Percentiles rank a stretch among this genome's conserved stretches.
These are phyloP conservation scores for Tetracladium maxilliforme DNA, from an alignment of 2,329 filamentous ascomycete species.

Conservation along the genomic window DNA sequence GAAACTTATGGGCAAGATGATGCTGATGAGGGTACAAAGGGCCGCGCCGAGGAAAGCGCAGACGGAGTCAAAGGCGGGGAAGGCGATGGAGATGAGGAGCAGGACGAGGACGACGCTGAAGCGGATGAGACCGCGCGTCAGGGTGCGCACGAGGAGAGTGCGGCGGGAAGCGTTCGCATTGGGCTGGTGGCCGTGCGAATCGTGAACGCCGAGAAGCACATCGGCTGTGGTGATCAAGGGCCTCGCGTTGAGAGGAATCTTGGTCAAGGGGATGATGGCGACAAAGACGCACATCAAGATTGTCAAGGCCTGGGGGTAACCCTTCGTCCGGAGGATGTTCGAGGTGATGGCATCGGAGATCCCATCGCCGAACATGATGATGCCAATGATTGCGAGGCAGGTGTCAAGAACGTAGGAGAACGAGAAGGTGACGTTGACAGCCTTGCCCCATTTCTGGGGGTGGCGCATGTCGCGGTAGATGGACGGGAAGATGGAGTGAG, in stretches of 20 bases:
- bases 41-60: conserved; percentile 73
- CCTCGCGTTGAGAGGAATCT: conserved; percentile 80
- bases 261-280: conserved; percentile 85
- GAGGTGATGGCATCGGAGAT: conserved; percentile 81
- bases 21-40: conserved; percentile 85
- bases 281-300: conserved; percentile 74
- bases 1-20: conserved; percentile 79
- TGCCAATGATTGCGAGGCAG: conserved; percentile 66
- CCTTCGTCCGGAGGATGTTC: conserved; percentile 63
- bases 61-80: conserved; percentile 55
- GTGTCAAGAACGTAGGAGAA: conserved; percentile 78
- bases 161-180: conserved; percentile 33
- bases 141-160: conserved; percentile 38
- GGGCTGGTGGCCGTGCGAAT: conserved; percentile 21
- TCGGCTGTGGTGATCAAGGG: conserved; percentile 81
- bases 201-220: conserved; percentile 61
- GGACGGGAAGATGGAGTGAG: conserved; percentile 67
- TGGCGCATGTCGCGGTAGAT: conserved; percentile 66
- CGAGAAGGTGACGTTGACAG: conserved; percentile 65
- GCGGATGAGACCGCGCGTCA: conserved; percentile 46
- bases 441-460: conserved; percentile 52
- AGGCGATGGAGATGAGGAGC: conserved; percentile 56
- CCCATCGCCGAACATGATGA: conserved; percentile 90
- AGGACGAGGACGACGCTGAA: conserved; percentile 56
- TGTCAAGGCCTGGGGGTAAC: conserved; percentile 62